Evolutionary conservation across 768 basidiomycete genomes (phyloP), one percentile per base, ranked within the genome.

Genomic region (Nidularia pulvinata): DNA sequence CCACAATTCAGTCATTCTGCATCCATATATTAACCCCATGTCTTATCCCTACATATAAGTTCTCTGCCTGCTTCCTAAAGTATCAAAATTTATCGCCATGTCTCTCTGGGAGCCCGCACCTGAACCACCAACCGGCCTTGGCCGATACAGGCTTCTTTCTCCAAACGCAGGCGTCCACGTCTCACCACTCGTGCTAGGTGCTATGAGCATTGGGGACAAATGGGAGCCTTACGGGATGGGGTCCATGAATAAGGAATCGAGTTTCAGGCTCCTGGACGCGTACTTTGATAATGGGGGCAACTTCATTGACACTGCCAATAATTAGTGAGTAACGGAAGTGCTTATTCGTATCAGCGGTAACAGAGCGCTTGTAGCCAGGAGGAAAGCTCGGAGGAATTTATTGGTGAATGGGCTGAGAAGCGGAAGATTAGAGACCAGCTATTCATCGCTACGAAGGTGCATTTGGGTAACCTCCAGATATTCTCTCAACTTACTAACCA

Each of bases 341-440:
- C 13, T 13, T 4, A 67, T 69, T 37, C 55, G 57, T 30, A 30
- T 30, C 25, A 30, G 25, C 25, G 25, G 3, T 30, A 30, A 30
- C 2, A 30, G 25, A 30, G 25, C 25, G 25, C 25, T 30, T 42
- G 32, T 22, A 79, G 75, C 49, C 80, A 85, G 56, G 74, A 81
- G 50, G 82, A 79, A 55, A 62, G 73, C 33, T 30, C 25, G 1
- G 25, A 30, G 25, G 25, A 30, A 30, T 30, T 30, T 30, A 30
- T 30, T 30, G 25, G 81, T 79, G 6, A 83, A 58, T 82, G 79
- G 80, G 72, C 75, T 53, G 71, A 77, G 55, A 55, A 65, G 36
- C 66, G 78, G n/a, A 69, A 66, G 0, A 75, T 73, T 44, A 67
- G 80, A 13, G 76, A 81, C 53, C 75, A 79, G 56, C 66, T 82